Evolutionary conservation across 2,329 filamentous ascomycete species (phyloP), one percentile per base, ranked within the genome.

Genomic region (Phialophora tarda): DNA sequence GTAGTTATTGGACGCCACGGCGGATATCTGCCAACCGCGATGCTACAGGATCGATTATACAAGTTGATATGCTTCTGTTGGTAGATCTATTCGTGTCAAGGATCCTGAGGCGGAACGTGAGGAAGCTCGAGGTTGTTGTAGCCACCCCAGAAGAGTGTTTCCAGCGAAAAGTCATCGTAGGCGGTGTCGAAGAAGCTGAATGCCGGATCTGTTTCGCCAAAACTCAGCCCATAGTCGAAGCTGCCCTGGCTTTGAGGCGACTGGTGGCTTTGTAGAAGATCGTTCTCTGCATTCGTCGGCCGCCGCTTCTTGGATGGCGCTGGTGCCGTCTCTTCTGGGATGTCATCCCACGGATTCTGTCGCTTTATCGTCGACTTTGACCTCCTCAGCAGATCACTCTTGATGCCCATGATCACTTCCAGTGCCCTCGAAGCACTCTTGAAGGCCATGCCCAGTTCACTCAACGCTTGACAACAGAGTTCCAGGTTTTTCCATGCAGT

Each of bases 401-500:
- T 74, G 61, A 72, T 69, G 26, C 62, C 62, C 51, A 67, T 69
- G 34, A 72, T 65, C 11, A 71, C 62, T 21, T 72, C 70, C 10
- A 71, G 62, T 5, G 69, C 69, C 55, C 70, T 66, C 14, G 64
- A 51, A 12, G 69, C 66, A 30, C 69, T 72, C 59, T 65, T 68
- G 53, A 69, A 72, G 4, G 63, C 64, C 17, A 69, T 60, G 11
- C 70, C 69, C 11, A 72, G 61, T 54, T 72, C 70, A 24, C 59
- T 62, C 11, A 72, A 59, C 7, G 67, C 69, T 53, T 72, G 69
- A 48, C 66, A 71, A 41, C 70, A 71, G 3, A 66, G 65, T 41
- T 71, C 69, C 23, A 72, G 48, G n/a, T 62, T 57, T 23, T 67
- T 69, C 50, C 67, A 67, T 1, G 69, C 67, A 53, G 59, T 63